Evolutionary conservation across 1,139 yeast species (phyloP), one percentile per base, ranked within the genome.

Genomic region (Debaryomycetaceae sp.): DNA sequence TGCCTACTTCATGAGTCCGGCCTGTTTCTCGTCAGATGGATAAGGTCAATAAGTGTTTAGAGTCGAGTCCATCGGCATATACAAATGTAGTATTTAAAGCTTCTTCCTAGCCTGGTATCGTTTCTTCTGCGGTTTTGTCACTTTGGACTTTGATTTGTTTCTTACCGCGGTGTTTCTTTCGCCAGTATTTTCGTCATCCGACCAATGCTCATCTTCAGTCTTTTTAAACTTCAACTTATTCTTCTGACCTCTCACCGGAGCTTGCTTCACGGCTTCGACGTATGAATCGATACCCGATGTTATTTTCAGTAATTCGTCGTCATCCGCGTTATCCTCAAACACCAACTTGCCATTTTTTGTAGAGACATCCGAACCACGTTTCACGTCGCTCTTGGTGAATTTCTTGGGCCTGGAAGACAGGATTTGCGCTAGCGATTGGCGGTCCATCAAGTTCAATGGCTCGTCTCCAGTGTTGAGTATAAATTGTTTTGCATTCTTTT

Each of bases 231-330:
- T 87, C 67, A 86, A 71, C 61, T 76, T 85, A 55, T 86, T 85
- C 61, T 74, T 76, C 61, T 83, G 95, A 33, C 96, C 95, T 55
- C 94, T 77, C 4, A 83, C 73, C 25, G 98, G 97, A 19, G 90
- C 96, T 44, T 79, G 83, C 51, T 75, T 79, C 23, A 90, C 85
- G 10, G 97, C 98, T 40, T 85, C 95, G 42, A 86, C 72, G 50
- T 90, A 90, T 1, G 96, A 96, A 50, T 83, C 83, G 38, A 87
- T 72, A 16, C 95, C 92, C 5, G 67, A 54, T 10, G 62, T 64
- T 33, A 51, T 51, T 23, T 51, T 46, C n/a, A 57, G 53, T 42
- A 75, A 54, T 30, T 74, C 73, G 50, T 74, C 80, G 27, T 68
- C 73, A 4, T 62, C 67, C n/a, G 47, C 50, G 11, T 35, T 39